phyloP scores from a whole-genome alignment of 768 basidiomycete genomes.

The Ramaria sp. region DNA sequence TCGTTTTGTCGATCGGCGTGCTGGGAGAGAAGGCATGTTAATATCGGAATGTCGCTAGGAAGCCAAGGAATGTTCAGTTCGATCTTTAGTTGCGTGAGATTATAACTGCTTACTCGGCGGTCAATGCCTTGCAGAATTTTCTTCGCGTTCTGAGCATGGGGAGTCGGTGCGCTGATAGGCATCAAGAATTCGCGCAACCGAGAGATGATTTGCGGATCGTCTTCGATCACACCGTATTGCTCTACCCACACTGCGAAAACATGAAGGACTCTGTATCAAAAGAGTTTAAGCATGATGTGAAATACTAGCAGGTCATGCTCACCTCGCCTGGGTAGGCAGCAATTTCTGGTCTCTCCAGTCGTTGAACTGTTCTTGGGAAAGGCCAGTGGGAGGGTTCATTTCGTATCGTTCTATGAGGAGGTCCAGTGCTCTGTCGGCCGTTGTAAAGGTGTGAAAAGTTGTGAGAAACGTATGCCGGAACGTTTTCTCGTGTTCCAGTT shows the following conservation, averaged over 20 bases:
- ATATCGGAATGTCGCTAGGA: constrained; percentile 5
- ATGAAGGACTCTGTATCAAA: constrained; percentile 6
- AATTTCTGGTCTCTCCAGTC: constrained; percentile 60
- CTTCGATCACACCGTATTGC: constrained; percentile 48
- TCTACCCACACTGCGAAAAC: constrained; percentile 50
- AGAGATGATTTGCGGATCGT: constrained; percentile 51
- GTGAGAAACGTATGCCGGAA: constrained; percentile 64
- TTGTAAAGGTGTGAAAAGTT: constrained; percentile 75
- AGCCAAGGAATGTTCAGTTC: constrained; percentile 1
- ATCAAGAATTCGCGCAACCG: constrained; percentile 46
- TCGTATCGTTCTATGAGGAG: constrained; percentile 55
- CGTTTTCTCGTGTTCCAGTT: constrained; percentile 13
- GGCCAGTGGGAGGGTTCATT: constrained; percentile 36
- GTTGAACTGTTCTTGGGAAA: constrained; percentile 40
- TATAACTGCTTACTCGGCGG: constrained; percentile 36
- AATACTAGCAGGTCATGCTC: constrained; percentile 17
- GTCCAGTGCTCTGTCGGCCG: constrained; percentile 57
- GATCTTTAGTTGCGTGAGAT: too few species aligned
- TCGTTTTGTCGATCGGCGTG: constrained; percentile 30
- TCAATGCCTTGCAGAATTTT: constrained; percentile 43
- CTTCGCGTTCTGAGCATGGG: constrained; percentile 34
- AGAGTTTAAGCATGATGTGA: constrained; percentile 26
- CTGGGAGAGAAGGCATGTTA: constrained; percentile 12
- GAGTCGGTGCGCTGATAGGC: constrained; percentile 25
- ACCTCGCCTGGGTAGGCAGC: constrained; percentile 51